A percentile compares a stretch with the other conserved stretches of the same genome.
These are phyloP conservation scores for Fusarium torulosum DNA, from an alignment of 2,329 filamentous ascomycete genomes.

Conservation along the genomic window DNA sequence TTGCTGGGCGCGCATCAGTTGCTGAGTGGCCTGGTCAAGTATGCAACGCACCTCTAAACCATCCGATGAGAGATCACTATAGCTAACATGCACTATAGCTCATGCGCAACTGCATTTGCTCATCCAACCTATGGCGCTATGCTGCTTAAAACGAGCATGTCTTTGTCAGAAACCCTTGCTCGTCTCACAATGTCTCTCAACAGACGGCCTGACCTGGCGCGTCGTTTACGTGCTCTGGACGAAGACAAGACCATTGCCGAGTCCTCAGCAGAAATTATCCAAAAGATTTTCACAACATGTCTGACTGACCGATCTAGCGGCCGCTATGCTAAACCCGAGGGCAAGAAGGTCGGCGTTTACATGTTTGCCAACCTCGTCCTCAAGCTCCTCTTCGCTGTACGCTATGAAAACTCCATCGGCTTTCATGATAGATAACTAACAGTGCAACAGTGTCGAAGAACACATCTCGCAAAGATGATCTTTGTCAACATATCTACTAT, in stretches of 20 bases:
- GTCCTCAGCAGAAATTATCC: conserved; percentile 87
- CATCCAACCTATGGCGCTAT: conserved; percentile 84
- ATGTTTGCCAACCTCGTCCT: conserved; percentile 91
- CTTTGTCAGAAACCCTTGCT: conserved; percentile 82
- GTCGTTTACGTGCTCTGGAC: conserved; percentile 71
- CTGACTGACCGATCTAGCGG: conserved; percentile 82
- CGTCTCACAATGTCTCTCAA: conserved; percentile 87
- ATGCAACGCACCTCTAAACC: conserved; percentile 53
- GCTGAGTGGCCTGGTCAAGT: conserved; percentile 81
- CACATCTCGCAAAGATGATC: conserved; percentile 85
- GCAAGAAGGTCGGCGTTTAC: conserved; percentile 90
- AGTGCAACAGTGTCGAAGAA: conserved; percentile 75
- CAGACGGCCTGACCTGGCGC: conserved; percentile 81
- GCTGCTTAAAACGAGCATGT: conserved; percentile 85
- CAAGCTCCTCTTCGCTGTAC: conserved; percentile 85
- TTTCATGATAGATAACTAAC: conserved; percentile 2
- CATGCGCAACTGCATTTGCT: conserved; percentile 84
- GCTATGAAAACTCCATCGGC: conserved; percentile 28
- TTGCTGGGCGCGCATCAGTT: conserved; percentile 80
- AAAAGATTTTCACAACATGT: conserved; percentile 91
- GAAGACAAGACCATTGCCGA: conserved; percentile 84
- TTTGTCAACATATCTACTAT: conserved; percentile 89
- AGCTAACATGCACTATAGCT: conserved; percentile 61
- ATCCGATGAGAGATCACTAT: background rate
- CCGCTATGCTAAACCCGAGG: conserved; percentile 77